Conservation (phyloP, 371 early-diverging fungal genomes). For the Mortierella sp. region DNA sequence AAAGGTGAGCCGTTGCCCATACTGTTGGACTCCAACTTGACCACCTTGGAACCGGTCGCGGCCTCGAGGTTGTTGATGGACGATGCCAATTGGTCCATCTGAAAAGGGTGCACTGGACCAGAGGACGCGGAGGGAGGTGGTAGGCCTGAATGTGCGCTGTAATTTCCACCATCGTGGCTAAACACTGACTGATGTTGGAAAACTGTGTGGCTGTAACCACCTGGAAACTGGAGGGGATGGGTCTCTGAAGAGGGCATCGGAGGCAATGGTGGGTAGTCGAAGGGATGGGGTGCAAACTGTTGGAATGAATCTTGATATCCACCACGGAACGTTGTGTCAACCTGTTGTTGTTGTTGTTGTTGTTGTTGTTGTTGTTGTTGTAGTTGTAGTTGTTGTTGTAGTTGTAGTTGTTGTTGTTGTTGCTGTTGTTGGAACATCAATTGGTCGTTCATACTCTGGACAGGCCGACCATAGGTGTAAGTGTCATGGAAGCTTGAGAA, state of each 20-base stretch:
- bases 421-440: background rate
- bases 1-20: background rate
- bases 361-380: background rate
- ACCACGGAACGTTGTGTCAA: background rate
- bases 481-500: conserved; percentile 10
- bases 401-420: background rate
- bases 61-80: conserved; percentile 37
- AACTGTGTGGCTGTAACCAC: background rate
- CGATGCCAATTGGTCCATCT: conserved; percentile 33
- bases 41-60: conserved; percentile 16
- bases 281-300: conserved; percentile 13
- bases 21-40: conserved; percentile 16
- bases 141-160: conserved; percentile 2
- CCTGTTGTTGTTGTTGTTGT: background rate
- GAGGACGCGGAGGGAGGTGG: background rate
- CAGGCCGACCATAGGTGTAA: conserved; percentile 2
- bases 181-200: background rate
- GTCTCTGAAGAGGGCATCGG: background rate
- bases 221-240: conserved; percentile 11
- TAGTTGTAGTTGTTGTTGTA: background rate
- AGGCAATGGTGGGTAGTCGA: conserved; percentile 8
- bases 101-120: conserved; percentile 31
- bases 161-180: conserved; percentile 6
- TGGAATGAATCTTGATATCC: background rate
- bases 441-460: conserved; percentile 10